phyloP scores from a whole-genome alignment of 257 asterid genomes.

The Scutellaria baicalensis region DNA sequence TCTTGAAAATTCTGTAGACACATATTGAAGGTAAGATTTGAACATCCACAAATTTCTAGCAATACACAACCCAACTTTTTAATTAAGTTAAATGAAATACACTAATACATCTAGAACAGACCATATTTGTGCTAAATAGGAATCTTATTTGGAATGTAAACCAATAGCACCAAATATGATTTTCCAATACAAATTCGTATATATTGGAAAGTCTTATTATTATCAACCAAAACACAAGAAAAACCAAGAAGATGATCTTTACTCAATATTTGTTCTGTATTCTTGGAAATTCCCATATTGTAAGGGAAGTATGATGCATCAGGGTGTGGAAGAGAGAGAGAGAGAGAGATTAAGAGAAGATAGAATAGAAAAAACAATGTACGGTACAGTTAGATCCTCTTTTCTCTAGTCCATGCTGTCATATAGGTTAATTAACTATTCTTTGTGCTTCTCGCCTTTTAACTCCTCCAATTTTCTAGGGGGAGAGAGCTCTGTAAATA shows the following conservation, averaged over 20 bases:
- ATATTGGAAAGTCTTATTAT: background rate
- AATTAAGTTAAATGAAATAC: background rate
- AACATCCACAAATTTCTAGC: background rate
- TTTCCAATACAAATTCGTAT: background rate
- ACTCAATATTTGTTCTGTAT: background rate
- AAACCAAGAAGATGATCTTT: background rate
- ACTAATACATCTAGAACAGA: background rate
- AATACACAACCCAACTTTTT: conserved; percentile 2
- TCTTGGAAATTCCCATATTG: background rate
- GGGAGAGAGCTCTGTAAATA: background rate
- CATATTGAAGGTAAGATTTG: conserved; percentile 6
- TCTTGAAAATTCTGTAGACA: conserved; percentile 30
- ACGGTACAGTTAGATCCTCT: background rate
- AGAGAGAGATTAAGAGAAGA: background rate
- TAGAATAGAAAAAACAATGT: background rate
- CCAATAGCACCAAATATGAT: background rate
- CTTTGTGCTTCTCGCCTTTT: background rate
- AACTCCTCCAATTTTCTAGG: background rate
- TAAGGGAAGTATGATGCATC: background rate
- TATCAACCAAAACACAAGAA: background rate
- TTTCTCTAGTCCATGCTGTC: background rate
- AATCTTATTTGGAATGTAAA: background rate
- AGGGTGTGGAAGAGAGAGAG: background rate
- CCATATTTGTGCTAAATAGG: background rate
- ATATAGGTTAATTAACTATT: background rate